phyloP scores from a whole-genome alignment of 768 basidiomycete genomes.

The Naematelia encephala region DNA sequence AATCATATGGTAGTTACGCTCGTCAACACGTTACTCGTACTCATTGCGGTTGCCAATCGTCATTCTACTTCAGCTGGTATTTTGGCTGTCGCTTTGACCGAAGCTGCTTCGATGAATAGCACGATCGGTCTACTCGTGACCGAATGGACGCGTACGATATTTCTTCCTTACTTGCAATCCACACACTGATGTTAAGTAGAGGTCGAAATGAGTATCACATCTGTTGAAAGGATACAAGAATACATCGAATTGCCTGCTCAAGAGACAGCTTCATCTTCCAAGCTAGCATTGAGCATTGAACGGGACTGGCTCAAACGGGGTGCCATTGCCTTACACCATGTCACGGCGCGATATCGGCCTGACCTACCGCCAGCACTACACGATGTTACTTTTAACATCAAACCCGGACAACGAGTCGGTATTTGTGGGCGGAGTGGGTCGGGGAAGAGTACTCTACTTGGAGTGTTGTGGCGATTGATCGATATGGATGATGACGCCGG shows the following conservation, averaged over 20 bases:
- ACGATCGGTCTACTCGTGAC: background rate
- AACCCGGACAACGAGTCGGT: slow-evolving; percentile 25
- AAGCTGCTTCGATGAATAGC: slow-evolving; percentile 5
- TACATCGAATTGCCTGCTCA: slow-evolving; percentile 27
- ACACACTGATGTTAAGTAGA: slow-evolving; percentile 6
- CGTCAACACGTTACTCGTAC: slow-evolving; percentile 19
- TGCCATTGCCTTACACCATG: slow-evolving; percentile 13
- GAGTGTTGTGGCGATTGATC: slow-evolving; percentile 29
- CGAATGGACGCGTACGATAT: slow-evolving; percentile 14
- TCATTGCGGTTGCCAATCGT: slow-evolving; percentile 16
- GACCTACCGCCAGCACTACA: slow-evolving; percentile 19
- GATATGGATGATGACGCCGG: slow-evolving; percentile 7
- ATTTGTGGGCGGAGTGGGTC: slow-evolving; percentile 34
- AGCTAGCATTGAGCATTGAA: background rate
- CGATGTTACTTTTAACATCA: slow-evolving; percentile 15
- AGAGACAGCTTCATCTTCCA: background rate
- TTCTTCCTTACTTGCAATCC: background rate
- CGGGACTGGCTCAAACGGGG: slow-evolving; percentile 17
- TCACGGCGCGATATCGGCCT: slow-evolving; percentile 16
- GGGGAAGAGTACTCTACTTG: slow-evolving; percentile 30
- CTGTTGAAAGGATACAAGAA: slow-evolving; percentile 30
- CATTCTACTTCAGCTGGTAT: slow-evolving; percentile 12
- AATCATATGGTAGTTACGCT: background rate
- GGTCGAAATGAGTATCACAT: slow-evolving; percentile 27
- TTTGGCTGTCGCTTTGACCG: slow-evolving; percentile 18